Conservation (phyloP, 2,329 filamentous ascomycete species). For the Hypomyces perniciosus region DNA sequence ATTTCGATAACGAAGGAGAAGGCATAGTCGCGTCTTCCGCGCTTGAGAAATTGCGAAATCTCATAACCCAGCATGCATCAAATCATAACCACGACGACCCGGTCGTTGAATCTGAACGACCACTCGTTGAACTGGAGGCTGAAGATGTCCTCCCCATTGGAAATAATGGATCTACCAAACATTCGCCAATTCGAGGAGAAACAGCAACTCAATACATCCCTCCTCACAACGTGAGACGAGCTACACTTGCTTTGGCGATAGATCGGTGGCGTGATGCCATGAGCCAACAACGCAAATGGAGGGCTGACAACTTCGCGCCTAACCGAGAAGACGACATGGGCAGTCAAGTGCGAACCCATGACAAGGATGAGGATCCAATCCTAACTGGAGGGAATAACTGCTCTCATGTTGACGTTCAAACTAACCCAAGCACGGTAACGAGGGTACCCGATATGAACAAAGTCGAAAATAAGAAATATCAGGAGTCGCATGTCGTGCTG, state of each 20-base stretch:
- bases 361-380: neutral
- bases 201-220: neutral
- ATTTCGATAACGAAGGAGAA: neutral
- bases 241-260: conserved; percentile 14
- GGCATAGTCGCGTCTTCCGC: neutral
- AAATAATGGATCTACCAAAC: too few species aligned
- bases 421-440: neutral
- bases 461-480: neutral
- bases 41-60: too few species aligned
- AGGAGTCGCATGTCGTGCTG: neutral
- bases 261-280: conserved; percentile 17
- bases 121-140: too few species aligned
- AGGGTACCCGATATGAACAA: neutral
- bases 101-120: neutral
- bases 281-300: neutral
- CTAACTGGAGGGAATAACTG: neutral
- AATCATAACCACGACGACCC: too few species aligned
- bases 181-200: neutral
- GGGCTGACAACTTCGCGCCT: neutral
- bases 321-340: neutral
- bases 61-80: too few species aligned
- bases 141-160: too few species aligned
- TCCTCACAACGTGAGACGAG: neutral
- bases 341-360: neutral
- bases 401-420: neutral